Evolutionary conservation across 495 filamentous ascomycete species (phyloP).

Genomic region (Extremus antarcticus): DNA sequence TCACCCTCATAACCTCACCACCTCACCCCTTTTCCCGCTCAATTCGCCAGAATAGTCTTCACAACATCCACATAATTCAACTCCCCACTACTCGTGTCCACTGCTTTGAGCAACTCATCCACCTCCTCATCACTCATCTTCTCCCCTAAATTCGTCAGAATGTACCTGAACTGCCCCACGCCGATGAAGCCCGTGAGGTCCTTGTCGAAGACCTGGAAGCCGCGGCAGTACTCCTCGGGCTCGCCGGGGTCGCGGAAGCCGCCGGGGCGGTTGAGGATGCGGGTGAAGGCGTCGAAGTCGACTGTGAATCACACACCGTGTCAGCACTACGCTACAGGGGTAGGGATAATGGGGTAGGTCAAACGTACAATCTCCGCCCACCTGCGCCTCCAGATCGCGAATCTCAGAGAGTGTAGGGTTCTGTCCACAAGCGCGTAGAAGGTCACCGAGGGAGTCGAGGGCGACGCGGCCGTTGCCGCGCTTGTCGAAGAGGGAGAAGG

Average conservation of each 20-base stretch:
- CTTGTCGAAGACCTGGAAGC: conserved; percentile 99
- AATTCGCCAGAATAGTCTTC: conserved; percentile 89
- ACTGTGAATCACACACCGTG: conserved; percentile 46
- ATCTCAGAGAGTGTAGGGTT: conserved; percentile 94
- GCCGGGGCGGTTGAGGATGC: conserved; percentile 90
- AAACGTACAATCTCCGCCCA: conserved; percentile 78
- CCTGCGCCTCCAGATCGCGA: conserved; percentile 69
- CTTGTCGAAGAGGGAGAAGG: conserved; percentile 98
- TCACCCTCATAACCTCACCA: not conserved
- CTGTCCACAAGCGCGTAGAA: conserved; percentile 92
- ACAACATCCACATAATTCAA: conserved; percentile 96
- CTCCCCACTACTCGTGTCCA: conserved; percentile 86
- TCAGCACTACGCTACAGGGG: conserved; percentile 3
- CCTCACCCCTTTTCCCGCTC: conserved; percentile 18
- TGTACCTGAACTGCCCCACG: conserved; percentile 89
- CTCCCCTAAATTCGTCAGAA: conserved; percentile 93
- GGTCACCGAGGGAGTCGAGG: conserved; percentile 77
- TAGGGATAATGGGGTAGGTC: not conserved
- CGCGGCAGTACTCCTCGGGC: conserved; percentile 93
- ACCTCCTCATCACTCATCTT: conserved; percentile 99
- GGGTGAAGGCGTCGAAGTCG: conserved; percentile 93
- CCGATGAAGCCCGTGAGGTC: conserved; percentile 97
- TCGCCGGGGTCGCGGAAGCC: conserved; percentile 97
- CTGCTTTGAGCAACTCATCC: conserved; percentile 92
- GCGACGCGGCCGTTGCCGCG: conserved; percentile 85